Conservation (phyloP, 345 rosid species). For the Populus davidiana region DNA sequence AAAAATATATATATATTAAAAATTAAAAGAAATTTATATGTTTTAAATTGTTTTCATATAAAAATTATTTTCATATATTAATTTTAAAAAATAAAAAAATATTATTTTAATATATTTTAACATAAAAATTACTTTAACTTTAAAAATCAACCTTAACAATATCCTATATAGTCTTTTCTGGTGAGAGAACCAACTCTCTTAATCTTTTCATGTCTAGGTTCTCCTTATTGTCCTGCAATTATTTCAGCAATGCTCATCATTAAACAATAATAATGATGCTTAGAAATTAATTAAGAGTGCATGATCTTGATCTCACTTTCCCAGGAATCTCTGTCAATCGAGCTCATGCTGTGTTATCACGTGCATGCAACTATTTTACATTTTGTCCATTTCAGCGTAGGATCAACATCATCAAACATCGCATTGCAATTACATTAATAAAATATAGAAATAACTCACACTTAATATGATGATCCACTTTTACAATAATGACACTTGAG, state of each 20-base stretch:
- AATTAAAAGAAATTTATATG: no score
- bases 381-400: slow-evolving; percentile 9
- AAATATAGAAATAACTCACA: neutral
- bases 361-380: slow-evolving; percentile 16
- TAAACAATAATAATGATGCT: neutral
- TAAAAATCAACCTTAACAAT: no score
- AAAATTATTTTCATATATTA: no score
- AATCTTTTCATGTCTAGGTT: neutral
- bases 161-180: no score
- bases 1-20: no score
- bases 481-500: neutral
- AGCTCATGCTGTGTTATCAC: slow-evolving; percentile 15
- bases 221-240: neutral
- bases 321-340: neutral
- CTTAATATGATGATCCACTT: neutral
- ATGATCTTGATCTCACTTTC: neutral
- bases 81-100: no score
- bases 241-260: neutral
- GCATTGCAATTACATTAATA: neutral
- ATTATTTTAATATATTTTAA: no score
- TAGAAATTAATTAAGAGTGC: neutral
- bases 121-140: no score
- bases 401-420: neutral
- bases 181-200: no score
- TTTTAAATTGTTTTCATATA: no score